These are phyloP conservation scores for Leishmania tarentolae DNA, from an alignment of 208 protist genomes.

Conservation along the genomic window DNA sequence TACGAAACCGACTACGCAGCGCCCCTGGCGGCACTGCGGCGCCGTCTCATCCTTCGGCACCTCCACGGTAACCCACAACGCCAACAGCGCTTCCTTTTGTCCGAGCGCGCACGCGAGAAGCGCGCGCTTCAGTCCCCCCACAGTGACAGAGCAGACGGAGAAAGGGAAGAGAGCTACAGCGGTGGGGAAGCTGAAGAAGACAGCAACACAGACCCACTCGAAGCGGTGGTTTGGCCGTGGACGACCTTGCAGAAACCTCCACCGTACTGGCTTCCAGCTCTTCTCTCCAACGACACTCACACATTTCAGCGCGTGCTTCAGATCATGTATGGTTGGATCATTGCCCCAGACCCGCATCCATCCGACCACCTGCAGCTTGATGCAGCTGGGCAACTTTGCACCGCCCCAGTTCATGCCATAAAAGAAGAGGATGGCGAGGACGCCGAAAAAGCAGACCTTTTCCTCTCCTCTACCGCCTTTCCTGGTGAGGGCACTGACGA, in stretches of 20 bases:
- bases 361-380: conserved; percentile 24
- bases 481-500: conserved; percentile 8
- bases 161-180: conserved; percentile 22
- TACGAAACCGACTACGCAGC: conserved; percentile 35
- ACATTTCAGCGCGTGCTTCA: conserved; percentile 54
- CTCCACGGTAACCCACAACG: conserved; percentile 23
- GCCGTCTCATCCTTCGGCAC: conserved; percentile 34
- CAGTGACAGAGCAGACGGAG: background rate
- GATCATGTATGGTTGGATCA: conserved; percentile 78
- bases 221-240: conserved; percentile 21
- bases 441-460: conserved; percentile 26
- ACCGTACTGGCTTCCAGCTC: conserved; percentile 67
- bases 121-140: background rate
- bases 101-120: conserved; percentile 14
- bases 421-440: conserved; percentile 22
- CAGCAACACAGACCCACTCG: conserved; percentile 8
- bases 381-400: conserved; percentile 12
- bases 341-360: conserved; percentile 41
- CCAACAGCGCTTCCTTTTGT: conserved; percentile 19
- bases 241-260: conserved; percentile 17
- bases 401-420: conserved; percentile 1
- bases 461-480: conserved; percentile 21
- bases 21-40: conserved; percentile 16
- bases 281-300: conserved; percentile 65
- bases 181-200: conserved; percentile 31